Conservation (phyloP, 176 grass and related monocot species). For the Eragrostis nindensis region DNA sequence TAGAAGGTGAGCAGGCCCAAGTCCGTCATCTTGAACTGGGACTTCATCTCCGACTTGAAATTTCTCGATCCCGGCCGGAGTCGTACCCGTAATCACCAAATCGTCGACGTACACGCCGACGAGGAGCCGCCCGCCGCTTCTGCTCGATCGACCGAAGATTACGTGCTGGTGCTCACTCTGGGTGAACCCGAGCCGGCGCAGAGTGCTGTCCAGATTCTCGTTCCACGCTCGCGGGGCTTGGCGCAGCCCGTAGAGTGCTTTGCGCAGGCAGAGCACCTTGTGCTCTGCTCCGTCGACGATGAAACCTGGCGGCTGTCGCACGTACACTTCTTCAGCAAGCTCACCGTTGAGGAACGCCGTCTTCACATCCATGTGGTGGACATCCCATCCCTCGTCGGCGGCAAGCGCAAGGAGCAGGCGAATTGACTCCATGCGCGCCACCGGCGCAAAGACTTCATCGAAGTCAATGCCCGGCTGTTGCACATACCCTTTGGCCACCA, state of each 20-base stretch:
- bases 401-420: neutral
- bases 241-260: neutral
- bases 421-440: neutral
- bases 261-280: neutral
- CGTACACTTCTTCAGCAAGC: neutral
- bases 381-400: neutral
- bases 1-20: too few relatives aligned
- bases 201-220: neutral
- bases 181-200: neutral
- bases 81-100: too few relatives aligned
- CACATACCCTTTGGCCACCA: neutral
- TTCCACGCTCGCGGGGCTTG: neutral
- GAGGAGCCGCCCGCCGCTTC: too few relatives aligned
- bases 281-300: neutral
- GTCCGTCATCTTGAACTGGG: too few relatives aligned
- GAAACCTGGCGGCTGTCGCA: neutral
- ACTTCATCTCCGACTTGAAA: too few relatives aligned
- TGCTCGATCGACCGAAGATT: fast-evolving
- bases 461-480: neutral
- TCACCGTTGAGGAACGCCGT: neutral
- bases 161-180: neutral
- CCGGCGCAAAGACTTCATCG: neutral
- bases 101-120: neutral
- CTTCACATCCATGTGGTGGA: neutral
- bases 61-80: too few relatives aligned